Evolutionary conservation across 129 eudicot species (phyloP).

Genomic region (Helianthus tuberosus): DNA sequence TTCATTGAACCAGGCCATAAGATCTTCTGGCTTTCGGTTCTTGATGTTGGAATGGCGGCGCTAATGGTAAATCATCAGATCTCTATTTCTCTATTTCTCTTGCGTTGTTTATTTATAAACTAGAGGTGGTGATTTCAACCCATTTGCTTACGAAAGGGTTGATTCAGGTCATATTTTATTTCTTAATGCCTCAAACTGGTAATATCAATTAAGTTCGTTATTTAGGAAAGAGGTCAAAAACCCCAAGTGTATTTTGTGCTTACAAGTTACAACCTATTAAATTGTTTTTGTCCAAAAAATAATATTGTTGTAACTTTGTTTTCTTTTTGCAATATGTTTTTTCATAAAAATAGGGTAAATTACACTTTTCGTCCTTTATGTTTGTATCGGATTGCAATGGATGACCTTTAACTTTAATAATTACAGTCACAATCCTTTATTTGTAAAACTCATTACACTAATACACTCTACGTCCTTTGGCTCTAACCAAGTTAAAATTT

Average conservation of each 20-base stretch:
- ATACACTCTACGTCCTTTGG: too few relatives aligned
- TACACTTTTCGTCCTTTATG: too few relatives aligned
- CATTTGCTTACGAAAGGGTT: background rate
- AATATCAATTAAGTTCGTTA: background rate
- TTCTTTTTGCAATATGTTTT: background rate
- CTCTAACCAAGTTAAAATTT: too few relatives aligned
- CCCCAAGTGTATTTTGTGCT: background rate
- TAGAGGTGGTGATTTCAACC: background rate
- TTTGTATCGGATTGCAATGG: too few relatives aligned
- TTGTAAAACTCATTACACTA: too few relatives aligned
- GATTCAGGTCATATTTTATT: background rate
- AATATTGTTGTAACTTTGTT: background rate
- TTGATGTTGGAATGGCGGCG: conserved; percentile 97
- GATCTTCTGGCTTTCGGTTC: conserved; percentile 86
- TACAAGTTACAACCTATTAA: background rate
- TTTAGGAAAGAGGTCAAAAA: background rate
- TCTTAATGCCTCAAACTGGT: background rate
- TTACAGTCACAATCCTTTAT: too few relatives aligned
- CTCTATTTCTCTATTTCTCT: conserved; percentile 18
- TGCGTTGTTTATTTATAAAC: conserved; percentile 1
- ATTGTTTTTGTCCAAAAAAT: background rate
- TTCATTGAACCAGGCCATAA: conserved; percentile 85
- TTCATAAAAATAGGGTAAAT: too few relatives aligned
- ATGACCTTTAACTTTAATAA: too few relatives aligned
- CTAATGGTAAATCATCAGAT: conserved; percentile 63